phyloP scores from a whole-genome alignment of 169 alveolate species.

The Babesia bigemina region DNA sequence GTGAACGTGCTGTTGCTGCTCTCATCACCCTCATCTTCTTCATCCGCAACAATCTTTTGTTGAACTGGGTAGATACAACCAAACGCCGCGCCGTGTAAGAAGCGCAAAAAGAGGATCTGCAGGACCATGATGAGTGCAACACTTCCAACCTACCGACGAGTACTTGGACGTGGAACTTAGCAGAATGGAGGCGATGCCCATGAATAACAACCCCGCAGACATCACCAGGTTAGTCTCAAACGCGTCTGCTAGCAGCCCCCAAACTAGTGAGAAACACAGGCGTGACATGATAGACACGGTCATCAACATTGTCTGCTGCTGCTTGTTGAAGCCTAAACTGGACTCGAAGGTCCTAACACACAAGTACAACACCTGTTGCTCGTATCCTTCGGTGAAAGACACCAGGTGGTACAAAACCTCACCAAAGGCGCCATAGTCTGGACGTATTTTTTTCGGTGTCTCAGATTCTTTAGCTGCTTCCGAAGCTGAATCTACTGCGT shows the following conservation, averaged over 20 bases:
- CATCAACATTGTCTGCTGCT: constrained; percentile 78
- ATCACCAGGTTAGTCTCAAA: constrained; percentile 82
- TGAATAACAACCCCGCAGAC: constrained; percentile 80
- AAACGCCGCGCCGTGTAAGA: constrained; percentile 49
- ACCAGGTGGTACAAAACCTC: constrained; percentile 5
- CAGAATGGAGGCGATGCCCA: constrained; percentile 86
- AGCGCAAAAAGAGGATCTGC: constrained; percentile 40
- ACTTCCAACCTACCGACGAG: constrained; percentile 19
- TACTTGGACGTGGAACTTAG: constrained; percentile 62
- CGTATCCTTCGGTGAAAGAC: constrained; percentile 24
- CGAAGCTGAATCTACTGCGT: too few species aligned
- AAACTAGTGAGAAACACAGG: constrained; percentile 83
- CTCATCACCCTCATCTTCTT: not conserved
- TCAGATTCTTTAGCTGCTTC: too few species aligned
- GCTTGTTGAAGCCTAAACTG: constrained; percentile 82
- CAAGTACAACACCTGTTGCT: constrained; percentile 6
- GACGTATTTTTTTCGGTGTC: not conserved
- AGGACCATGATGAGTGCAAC: not conserved
- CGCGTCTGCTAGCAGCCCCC: constrained; percentile 89
- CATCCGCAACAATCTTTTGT: constrained; percentile 25
- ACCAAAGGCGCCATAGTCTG: constrained; percentile 1
- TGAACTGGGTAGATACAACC: constrained; percentile 35
- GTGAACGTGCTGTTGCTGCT: constrained; percentile 11
- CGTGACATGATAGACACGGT: constrained; percentile 85
- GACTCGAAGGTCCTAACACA: constrained; percentile 86